phyloP scores from a whole-genome alignment of 768 basidiomycete species.

The Lepiota subincarnata region DNA sequence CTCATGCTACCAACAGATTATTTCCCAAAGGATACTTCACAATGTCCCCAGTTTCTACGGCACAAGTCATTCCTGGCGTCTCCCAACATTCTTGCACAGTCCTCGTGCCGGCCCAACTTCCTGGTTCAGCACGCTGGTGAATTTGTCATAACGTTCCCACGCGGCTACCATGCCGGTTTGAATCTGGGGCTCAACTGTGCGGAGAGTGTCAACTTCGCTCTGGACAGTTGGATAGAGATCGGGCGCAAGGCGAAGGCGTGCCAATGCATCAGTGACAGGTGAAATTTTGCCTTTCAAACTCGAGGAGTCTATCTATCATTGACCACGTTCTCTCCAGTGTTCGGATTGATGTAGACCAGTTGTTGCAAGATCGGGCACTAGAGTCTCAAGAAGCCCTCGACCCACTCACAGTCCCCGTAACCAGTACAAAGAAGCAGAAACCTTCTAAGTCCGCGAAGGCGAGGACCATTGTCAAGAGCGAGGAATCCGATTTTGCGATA shows the following conservation, averaged over 20 bases:
- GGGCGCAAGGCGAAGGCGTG: conserved; percentile 79
- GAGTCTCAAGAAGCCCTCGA: conserved; percentile 26
- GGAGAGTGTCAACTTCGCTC: conserved; percentile 94
- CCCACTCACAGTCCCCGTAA: background rate
- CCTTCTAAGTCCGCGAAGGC: conserved; percentile 18
- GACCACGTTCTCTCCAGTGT: conserved; percentile 50
- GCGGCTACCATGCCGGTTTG: conserved; percentile 96
- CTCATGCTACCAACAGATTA: conserved; percentile 48
- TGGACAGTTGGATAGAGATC: conserved; percentile 90
- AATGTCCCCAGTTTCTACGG: conserved; percentile 90
- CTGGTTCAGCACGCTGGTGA: conserved; percentile 93
- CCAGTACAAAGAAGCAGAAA: conserved; percentile 11
- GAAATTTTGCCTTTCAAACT: conserved; percentile 9
- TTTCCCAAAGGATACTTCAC: conserved; percentile 82
- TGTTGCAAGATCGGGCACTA: conserved; percentile 62
- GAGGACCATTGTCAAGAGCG: conserved; percentile 19
- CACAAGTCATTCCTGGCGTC: conserved; percentile 97
- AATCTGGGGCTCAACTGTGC: conserved; percentile 96
- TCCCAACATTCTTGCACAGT: conserved; percentile 74
- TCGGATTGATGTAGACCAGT: conserved; percentile 87
- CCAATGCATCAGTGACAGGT: conserved; percentile 74
- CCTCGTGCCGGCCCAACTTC: conserved; percentile 76
- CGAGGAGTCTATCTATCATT: background rate
- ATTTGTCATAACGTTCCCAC: conserved; percentile 92
- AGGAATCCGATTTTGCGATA: conserved; percentile 15